phyloP scores from a whole-genome alignment of 78 protist species.

The Dictyostelium capitatum region DNA sequence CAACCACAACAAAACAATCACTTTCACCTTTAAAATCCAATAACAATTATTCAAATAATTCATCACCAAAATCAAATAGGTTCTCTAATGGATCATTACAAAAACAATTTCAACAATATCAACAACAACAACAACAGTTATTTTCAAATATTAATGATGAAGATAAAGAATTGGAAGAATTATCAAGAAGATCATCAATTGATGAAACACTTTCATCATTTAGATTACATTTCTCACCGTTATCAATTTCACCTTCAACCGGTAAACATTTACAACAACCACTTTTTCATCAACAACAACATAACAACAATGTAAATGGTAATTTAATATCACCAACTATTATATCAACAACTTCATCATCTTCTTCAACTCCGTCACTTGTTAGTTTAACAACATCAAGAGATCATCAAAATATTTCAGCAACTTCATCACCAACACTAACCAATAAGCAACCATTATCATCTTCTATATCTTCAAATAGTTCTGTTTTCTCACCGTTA shows the following conservation, averaged over 20 bases:
- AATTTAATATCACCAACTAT: constrained; percentile 11
- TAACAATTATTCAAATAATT: not conserved
- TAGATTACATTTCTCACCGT: constrained; percentile 17
- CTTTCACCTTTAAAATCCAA: not conserved
- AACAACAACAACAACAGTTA: constrained; percentile 21
- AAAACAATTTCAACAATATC: constrained; percentile 15
- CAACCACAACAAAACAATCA: not conserved
- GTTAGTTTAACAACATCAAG: constrained; percentile 4
- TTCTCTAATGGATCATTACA: constrained; percentile 13
- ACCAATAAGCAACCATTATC: constrained; percentile 1
- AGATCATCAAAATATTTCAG: not conserved
- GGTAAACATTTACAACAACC: not conserved
- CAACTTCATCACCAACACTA: not conserved
- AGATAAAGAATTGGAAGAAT: constrained; percentile 19
- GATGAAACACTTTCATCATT: not conserved
- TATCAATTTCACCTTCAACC: constrained; percentile 7
- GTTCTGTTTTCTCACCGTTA: not conserved
- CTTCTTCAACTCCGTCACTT: not conserved
- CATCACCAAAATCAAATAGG: constrained; percentile 9
- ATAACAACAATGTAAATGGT: not conserved
- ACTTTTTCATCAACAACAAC: not conserved
- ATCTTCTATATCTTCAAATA: not conserved
- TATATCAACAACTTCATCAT: constrained; percentile 12
- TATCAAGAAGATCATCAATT: not conserved
- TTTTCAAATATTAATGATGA: not conserved